Evolutionary conservation across 1,284 basidiomycete genomes (phyloP).

Genomic region (Moesziomyces parantarcticus): DNA sequence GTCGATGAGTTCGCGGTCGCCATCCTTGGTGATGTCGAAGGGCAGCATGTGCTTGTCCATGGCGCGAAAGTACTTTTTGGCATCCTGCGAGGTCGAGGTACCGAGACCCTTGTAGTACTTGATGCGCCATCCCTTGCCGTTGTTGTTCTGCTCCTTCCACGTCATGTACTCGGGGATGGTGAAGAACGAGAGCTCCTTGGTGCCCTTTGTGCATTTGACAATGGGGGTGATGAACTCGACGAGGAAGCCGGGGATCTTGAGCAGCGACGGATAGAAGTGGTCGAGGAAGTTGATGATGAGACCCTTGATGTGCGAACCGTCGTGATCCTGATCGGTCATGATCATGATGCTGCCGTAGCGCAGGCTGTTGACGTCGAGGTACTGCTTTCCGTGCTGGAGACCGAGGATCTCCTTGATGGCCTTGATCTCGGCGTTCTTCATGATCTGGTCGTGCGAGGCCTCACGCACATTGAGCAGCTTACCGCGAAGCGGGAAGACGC

Average conservation of each 20-base stretch:
- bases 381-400: slow-evolving; percentile 91
- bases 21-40: slow-evolving; percentile 83
- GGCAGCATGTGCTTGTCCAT: slow-evolving; percentile 95
- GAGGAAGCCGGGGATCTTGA: slow-evolving; percentile 90
- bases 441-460: slow-evolving; percentile 92
- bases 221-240: slow-evolving; percentile 99
- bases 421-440: slow-evolving; percentile 97
- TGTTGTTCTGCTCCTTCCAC: slow-evolving; percentile 85
- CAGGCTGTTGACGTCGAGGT: slow-evolving; percentile 77
- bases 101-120: slow-evolving; percentile 93
- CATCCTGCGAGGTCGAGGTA: slow-evolving; percentile 87
- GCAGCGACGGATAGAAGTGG: slow-evolving; percentile 93
- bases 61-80: slow-evolving; percentile 90
- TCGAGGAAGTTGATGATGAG: slow-evolving; percentile 98
- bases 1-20: slow-evolving; percentile 90
- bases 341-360: slow-evolving; percentile 98
- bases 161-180: slow-evolving; percentile 96
- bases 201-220: slow-evolving; percentile 83
- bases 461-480: slow-evolving; percentile 98
- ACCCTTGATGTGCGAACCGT: slow-evolving; percentile 99
- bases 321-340: slow-evolving; percentile 99
- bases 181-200: slow-evolving; percentile 88
- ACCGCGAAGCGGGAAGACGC: slow-evolving; percentile 96
- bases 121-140: slow-evolving; percentile 80
- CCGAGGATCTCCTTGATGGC: slow-evolving; percentile 99